Base-by-base conservation (phyloP, 805 yeast species). In the Candida qinlingensis region DNA sequence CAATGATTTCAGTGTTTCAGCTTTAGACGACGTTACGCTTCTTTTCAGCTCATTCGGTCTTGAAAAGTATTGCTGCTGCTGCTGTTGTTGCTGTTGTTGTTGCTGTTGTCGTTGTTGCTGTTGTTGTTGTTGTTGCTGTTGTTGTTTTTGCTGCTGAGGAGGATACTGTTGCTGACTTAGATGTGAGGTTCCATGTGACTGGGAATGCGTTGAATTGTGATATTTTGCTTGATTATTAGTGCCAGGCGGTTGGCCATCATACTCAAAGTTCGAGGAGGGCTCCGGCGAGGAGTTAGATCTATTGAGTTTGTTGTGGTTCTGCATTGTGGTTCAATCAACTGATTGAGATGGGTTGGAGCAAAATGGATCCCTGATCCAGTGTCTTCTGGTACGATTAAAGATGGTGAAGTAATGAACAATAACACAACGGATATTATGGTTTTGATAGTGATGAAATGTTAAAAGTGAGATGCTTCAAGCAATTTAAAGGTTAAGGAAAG, bases 251-350 rank as follows among this genome's bases (percentile, higher is more conserved):
- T 31, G 34, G 3, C 34, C 11, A 13, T 33, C 42, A 8, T 26
- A 19, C 3, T 19, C 19, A 19, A 19, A 39, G 26, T 30, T n/a
- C 13, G 41, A 36, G 4, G 45, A 35, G 1, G 56, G 38, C 7
- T 34, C 44, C 4, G 59, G 57, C 3, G 60, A 53, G 6, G 61
- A 57, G 27, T 37, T 49, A 0, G 56, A 34, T 42, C 60, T 47
- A 37, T 38, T 48, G 33, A 51, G 42, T 42, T 58, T 49, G 39
- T 37, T 48, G 33, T 49, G 42, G n/a, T 49, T 38, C 47, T 54
- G 52, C 50, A 54, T 54, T 38, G 48, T 48, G 53, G 47, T 13
- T 25, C 10, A 38, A 28, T 1, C 13, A 5, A 4, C 13, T 9
- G 5, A 19, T 13, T 10, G 25, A 19, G 19, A 19, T 19, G 19